Evolutionary conservation across 345 rosid genomes (phyloP), one percentile per base, ranked within the genome.

Genomic region (Syzygium aqueum): DNA sequence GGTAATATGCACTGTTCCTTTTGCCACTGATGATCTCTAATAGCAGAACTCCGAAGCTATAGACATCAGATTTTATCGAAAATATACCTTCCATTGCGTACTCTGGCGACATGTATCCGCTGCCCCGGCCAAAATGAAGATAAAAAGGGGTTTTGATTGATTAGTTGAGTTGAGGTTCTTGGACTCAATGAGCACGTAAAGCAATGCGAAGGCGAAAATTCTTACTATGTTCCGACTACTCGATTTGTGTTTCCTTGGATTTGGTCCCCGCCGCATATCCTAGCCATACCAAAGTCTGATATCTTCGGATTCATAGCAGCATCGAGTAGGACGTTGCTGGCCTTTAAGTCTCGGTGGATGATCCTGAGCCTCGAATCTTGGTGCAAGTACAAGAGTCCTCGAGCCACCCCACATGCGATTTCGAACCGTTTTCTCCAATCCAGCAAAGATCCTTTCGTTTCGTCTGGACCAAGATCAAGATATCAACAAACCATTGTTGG

Each of bases 91-190:
- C 89, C 96, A 94, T 91, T 30, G 97, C 98, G 46, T 96, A 93
- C 61, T 96, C 96, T 1, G 96, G 97, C n/a, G 99, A 91, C 97
- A 95, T 95, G 43, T 94, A 96, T n/a, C 98, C 96, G 22, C 98
- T 95, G 90, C 51, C 33, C 3, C 9, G 12, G 5, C 19, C 23
- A 86, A 86, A 23, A 86, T 65, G 73, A 33, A 43, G 84, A 15
- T 33, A 16, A 13, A 51, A 50, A 14, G 2, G 17, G 3, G 22
- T 16, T 84, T 84, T 14, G 6, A 17, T 19, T 67, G 23, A 50
- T 83, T 83, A 50, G 85, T 27, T 27, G 56, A 83, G 85, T 4
- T 17, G 78, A 83, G 54, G 56, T 27, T 46, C 53, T 8, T 83
- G 1, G 54, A 49, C 23, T 83, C 85, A 19, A 50, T 27, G 5